These are phyloP conservation scores for Aotearoamyces nothofagi DNA, from an alignment of 2,329 filamentous ascomycete species.

Conservation along the genomic window DNA sequence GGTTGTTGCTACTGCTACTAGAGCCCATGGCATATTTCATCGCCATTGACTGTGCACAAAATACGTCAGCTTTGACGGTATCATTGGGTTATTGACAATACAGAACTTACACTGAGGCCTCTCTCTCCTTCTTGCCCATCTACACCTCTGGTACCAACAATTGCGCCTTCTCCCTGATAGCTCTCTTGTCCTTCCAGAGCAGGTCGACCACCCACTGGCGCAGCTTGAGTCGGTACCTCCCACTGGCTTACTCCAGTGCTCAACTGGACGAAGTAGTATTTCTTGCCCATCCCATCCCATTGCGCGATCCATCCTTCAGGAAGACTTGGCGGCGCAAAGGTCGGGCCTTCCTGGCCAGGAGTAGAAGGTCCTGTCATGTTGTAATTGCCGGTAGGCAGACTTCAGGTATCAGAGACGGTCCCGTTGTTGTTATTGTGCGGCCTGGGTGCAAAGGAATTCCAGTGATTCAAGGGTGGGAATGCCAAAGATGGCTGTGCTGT, in stretches of 20 bases:
- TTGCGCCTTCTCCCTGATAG: slow-evolving; percentile 28
- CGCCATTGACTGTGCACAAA: slow-evolving; percentile 12
- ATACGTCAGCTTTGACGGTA: slow-evolving; percentile 4
- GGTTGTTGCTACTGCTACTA: slow-evolving; percentile 10
- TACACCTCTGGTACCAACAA: slow-evolving; percentile 31
- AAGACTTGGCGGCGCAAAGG: slow-evolving; percentile 35
- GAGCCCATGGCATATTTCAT: slow-evolving; percentile 23
- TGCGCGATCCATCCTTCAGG: slow-evolving; percentile 55
- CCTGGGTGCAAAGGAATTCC: no score
- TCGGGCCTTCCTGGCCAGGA: slow-evolving; percentile 20
- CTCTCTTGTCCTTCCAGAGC: slow-evolving; percentile 31
- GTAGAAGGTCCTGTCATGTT: slow-evolving; percentile 1
- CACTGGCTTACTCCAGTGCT: slow-evolving; percentile 59
- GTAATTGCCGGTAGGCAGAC: no score
- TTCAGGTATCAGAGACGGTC: no score
- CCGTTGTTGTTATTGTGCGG: no score
- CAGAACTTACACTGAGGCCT: slow-evolving; percentile 44
- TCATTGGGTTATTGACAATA: not conserved
- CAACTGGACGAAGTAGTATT: slow-evolving; percentile 60
- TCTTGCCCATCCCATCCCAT: slow-evolving; percentile 48
- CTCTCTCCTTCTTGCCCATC: slow-evolving; percentile 42
- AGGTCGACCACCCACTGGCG: slow-evolving; percentile 44
- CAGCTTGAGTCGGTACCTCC: slow-evolving; percentile 54
- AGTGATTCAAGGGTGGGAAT: no score
- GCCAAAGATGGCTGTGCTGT: no score